Evolutionary conservation across 2,329 filamentous ascomycete species (phyloP), one percentile per base, ranked within the genome.

Genomic region (Talaromyces sp.): DNA sequence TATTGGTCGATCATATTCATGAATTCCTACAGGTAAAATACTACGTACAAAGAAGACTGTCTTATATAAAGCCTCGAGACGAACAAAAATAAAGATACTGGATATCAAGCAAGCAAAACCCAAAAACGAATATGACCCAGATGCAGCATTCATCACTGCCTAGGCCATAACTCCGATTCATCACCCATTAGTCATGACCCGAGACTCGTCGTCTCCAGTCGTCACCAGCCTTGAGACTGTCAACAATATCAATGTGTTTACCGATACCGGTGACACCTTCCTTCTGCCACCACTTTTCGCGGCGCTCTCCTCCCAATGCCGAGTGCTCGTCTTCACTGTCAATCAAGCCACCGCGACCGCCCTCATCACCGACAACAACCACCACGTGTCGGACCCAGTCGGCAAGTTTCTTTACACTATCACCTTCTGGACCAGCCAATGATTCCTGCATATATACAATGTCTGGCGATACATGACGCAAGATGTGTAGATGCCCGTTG

Each of bases 381-480:
- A 86, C 84, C 37, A 77, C 74, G 69, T 88, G 85, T 22, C 86
- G 82, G 8, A 89, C 86, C 87, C 87, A 89, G 24, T 81, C 82
- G 35, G 83, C 82, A 62, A 89, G 77, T 63, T 90, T 90, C 22
- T 87, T 88, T 31, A 97, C 87, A 33, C 88, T 83, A 66, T 87
- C 86, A 33, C 94, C 94, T 45, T 90, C 85, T 2, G 86, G 81
- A 7, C 94, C 94, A 52, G 90, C 86, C 31, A 97, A 85, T 2
- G 90, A 92, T 73, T 95, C 92, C 73, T 96, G 91, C 11, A 97
- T 84, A 74, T 98, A 98, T 39, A 97, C 87, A 31, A 94, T 83
- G 66, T 96, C 91, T 0, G 94, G 94, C 43, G 89, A 87, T 7
- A 98, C 83, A 75, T 97, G 92, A 60, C 92, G 90, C 33, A 97